Conservation (phyloP, 2,329 filamentous ascomycete genomes). For the Pseudopithomyces chartarum region DNA sequence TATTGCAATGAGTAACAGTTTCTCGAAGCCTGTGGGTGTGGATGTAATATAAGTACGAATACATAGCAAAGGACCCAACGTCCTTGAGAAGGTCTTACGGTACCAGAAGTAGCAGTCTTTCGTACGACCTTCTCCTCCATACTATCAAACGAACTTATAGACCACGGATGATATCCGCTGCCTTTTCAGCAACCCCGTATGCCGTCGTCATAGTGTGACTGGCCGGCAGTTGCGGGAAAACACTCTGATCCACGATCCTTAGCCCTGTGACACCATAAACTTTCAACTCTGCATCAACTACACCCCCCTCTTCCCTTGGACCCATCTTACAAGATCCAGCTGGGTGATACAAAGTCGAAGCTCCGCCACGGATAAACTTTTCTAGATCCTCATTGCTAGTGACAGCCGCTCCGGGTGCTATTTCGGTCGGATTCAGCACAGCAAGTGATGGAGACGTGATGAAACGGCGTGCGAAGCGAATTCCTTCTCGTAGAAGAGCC, state of each 20-base stretch:
- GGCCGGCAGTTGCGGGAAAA: neutral
- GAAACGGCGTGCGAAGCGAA: conserved; percentile 24
- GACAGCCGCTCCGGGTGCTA: conserved; percentile 25
- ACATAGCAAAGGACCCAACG: too few species aligned
- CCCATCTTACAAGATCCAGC: conserved; percentile 33
- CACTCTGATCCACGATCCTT: neutral
- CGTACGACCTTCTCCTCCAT: too few species aligned
- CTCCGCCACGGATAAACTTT: conserved; percentile 17
- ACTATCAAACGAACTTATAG: neutral
- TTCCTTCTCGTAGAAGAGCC: conserved; percentile 24
- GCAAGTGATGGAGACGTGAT: conserved; percentile 16
- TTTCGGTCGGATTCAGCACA: conserved; percentile 25
- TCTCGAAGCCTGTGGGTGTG: too few species aligned
- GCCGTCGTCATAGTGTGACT: neutral
- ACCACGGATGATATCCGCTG: neutral
- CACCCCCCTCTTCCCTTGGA: conserved; percentile 29
- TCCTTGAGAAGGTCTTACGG: too few species aligned
- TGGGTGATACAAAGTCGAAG: conserved; percentile 29
- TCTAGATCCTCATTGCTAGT: conserved; percentile 24
- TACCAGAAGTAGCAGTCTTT: too few species aligned
- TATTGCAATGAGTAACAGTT: too few species aligned
- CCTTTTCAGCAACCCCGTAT: neutral
- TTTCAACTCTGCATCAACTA: conserved; percentile 28
- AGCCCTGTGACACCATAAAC: conserved; percentile 19
- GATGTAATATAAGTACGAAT: too few species aligned